A percentile compares a stretch with the other conserved stretches of the same genome.
Evolutionary conservation across 257 asterid species (phyloP).

Genomic region (Plantago elongata): DNA sequence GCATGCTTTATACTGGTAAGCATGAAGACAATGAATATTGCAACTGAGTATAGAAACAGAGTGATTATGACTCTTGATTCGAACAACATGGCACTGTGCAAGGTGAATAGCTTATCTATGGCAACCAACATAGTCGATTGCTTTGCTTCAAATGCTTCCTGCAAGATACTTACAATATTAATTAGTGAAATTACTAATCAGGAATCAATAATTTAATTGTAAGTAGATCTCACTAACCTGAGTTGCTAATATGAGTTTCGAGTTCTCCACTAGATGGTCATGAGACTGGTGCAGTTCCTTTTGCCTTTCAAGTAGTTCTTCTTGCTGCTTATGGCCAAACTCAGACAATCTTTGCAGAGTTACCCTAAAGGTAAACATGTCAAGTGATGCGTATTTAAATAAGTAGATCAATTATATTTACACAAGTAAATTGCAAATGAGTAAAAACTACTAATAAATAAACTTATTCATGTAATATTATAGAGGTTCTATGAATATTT

Average conservation of each 20-base stretch:
- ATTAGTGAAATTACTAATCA: neutral
- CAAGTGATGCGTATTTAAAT: neutral
- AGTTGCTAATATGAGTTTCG: constrained; percentile 65
- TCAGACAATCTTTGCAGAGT: constrained; percentile 58
- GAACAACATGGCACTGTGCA: constrained; percentile 69
- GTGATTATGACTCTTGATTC: constrained; percentile 67
- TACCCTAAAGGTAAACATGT: constrained; percentile 29
- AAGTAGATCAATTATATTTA: no score
- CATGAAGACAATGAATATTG: constrained; percentile 65
- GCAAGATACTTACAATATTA: constrained; percentile 12
- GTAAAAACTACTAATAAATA: no score
- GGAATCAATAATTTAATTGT: neutral
- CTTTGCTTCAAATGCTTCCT: constrained; percentile 83
- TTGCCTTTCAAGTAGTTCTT: constrained; percentile 58
- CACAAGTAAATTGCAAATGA: neutral
- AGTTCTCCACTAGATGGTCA: constrained; percentile 60
- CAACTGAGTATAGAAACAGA: constrained; percentile 49
- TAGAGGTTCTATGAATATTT: no score
- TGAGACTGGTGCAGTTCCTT: constrained; percentile 66
- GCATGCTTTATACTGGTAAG: constrained; percentile 80
- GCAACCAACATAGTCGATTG: constrained; percentile 79
- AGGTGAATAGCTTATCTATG: constrained; percentile 66
- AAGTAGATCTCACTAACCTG: constrained; percentile 38
- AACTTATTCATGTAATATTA: neutral
- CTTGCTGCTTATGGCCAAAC: constrained; percentile 66